Evolutionary conservation across 1,284 basidiomycete genomes (phyloP).

Genomic region (Ceratobasidium sp.): DNA sequence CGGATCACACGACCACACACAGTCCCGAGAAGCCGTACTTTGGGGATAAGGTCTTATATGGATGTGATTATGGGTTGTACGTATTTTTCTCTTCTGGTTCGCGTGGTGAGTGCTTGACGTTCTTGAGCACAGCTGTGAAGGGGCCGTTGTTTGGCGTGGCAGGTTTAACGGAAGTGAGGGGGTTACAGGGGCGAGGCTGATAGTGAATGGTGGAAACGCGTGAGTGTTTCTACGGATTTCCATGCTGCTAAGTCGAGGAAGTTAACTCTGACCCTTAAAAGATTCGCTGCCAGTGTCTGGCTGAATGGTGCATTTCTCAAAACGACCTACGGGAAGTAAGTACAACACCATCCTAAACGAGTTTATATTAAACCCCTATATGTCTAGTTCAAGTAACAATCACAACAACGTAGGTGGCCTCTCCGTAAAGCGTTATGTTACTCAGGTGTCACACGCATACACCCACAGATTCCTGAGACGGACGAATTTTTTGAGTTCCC

Average conservation of each 20-base stretch:
- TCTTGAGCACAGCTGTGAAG: conserved; percentile 71
- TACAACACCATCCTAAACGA: conserved; percentile 33
- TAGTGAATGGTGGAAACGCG: conserved; percentile 82
- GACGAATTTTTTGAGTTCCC: conserved; percentile 76
- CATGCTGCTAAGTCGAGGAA: neutral
- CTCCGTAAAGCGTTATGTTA: neutral
- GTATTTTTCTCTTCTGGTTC: conserved; percentile 55
- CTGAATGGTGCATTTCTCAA: conserved; percentile 79
- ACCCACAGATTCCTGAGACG: conserved; percentile 65
- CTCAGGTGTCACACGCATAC: neutral
- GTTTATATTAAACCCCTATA: neutral
- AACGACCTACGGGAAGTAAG: conserved; percentile 78
- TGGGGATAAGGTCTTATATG: conserved; percentile 81
- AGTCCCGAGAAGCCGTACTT: conserved; percentile 75
- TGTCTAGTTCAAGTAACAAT: conserved; percentile 72
- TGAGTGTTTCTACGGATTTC: conserved; percentile 54
- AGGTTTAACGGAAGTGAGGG: conserved; percentile 74
- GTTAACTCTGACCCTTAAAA: conserved; percentile 55
- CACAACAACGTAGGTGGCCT: conserved; percentile 56
- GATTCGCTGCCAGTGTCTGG: conserved; percentile 83
- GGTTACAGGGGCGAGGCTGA: conserved; percentile 74
- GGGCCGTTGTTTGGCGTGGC: conserved; percentile 82
- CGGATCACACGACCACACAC: conserved; percentile 77
- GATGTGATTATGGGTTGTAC: conserved; percentile 85
- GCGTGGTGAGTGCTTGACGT: neutral